Evolutionary conservation across 495 filamentous ascomycete genomes (phyloP), one percentile per base, ranked within the genome.

Genomic region (Aspergillus funiculosus): DNA sequence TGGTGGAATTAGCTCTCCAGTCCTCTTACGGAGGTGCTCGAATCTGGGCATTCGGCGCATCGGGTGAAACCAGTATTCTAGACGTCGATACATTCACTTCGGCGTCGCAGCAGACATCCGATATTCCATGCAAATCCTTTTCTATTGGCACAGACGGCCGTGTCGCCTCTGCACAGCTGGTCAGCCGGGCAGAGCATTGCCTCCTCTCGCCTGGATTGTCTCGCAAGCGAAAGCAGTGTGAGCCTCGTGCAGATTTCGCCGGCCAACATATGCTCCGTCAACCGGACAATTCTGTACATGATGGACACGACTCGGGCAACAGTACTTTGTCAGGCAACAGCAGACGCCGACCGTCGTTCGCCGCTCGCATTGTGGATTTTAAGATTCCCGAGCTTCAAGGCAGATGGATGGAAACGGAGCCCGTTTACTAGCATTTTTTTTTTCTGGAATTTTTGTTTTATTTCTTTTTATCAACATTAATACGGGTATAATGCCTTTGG

Each of bases 351-450:
- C 43, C 62, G 0, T 68, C 65, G 2, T 69, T 71, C 39, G 63
- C 63, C 0, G 67, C 67, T 20, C 67, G 65, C 39, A 69, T 71
- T 37, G 59, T 69, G 40, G 65, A 68, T 39, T 60, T 71, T 38
- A 66, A 57, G 31, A 67, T 71, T 17, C 62, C 67, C n/a, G 59
- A 67, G 30, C 49, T 62, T 13, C 55, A 57, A 15, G 59, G 56
- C n/a, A 41, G 32, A 22, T 61, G 51, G 54, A 50, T 43, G 15
- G 47, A 58, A 27, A 25, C 37, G 28, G 27, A 43, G 19, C 32
- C 34, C 43, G 39, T 42, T 18, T 53, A 40, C 52, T 59, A 52
- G 39, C 50, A 39, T 10, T 31, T 53, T 30, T 25, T 38, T 39
- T 51, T 4, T 37, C 5, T 29, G 27, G 35, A 18, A 11, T 43